Conservation (phyloP, 2,329 filamentous ascomycete species). For the Saccharata proteae region DNA sequence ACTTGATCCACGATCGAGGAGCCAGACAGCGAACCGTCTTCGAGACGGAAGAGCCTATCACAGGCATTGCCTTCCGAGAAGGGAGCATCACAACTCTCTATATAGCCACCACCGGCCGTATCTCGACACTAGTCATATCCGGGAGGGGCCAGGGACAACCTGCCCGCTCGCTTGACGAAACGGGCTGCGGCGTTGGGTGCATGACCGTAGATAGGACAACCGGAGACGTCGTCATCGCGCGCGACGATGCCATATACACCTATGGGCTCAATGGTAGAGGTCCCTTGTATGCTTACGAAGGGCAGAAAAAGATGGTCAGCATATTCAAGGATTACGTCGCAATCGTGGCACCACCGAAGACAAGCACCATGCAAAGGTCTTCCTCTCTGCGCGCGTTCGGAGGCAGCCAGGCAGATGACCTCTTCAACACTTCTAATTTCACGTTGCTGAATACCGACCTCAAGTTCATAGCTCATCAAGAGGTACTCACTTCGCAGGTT, state of each 20-base stretch:
- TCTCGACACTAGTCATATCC: constrained; percentile 76
- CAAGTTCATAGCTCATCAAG: constrained; percentile 79
- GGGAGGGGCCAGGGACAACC: constrained; percentile 83
- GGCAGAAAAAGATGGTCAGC: constrained; percentile 69
- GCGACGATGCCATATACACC: constrained; percentile 92
- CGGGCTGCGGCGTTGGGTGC: constrained; percentile 84
- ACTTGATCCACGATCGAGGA: constrained; percentile 88
- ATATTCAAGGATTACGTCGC: constrained; percentile 79
- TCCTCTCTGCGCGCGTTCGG: constrained; percentile 64
- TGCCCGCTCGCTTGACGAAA: constrained; percentile 77
- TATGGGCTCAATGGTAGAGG: constrained; percentile 79
- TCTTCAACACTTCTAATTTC: constrained; percentile 81
- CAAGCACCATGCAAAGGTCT: constrained; percentile 39
- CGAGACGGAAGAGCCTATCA: constrained; percentile 93
- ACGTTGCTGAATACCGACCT: constrained; percentile 85
- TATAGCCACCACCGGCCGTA: constrained; percentile 78
- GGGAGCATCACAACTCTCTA: constrained; percentile 64
- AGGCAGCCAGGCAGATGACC: constrained; percentile 56
- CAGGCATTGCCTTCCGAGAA: constrained; percentile 68
- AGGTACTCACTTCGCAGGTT: constrained; percentile 70
- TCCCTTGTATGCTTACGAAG: constrained; percentile 82
- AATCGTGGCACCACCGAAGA: constrained; percentile 66
- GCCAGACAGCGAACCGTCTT: constrained; percentile 90
- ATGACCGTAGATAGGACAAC: constrained; percentile 76
- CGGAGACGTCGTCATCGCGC: constrained; percentile 79